Conservation (phyloP, 441 rosid genomes). For the Euphorbia celastroides region DNA sequence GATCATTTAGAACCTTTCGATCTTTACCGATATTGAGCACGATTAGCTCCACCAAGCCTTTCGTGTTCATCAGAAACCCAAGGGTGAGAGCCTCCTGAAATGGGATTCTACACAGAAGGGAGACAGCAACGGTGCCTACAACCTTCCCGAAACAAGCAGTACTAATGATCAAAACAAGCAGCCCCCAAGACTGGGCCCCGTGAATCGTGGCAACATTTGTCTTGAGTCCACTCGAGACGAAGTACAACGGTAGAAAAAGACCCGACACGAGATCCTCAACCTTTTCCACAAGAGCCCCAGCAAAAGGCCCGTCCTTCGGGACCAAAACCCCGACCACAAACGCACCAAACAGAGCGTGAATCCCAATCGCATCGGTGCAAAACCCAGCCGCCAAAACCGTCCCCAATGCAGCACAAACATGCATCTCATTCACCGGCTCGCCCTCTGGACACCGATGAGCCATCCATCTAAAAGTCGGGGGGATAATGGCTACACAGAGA, state of each 20-base stretch:
- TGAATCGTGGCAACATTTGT: conserved; percentile 65
- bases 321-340: conserved; percentile 73
- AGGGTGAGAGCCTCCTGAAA: conserved; percentile 52
- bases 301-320: conserved; percentile 84
- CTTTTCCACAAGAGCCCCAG: conserved; percentile 68
- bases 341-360: conserved; percentile 87
- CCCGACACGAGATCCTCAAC: conserved; percentile 91
- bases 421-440: conserved; percentile 67
- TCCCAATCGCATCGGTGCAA: conserved; percentile 66
- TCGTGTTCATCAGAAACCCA: conserved; percentile 85
- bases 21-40: conserved; percentile 93
- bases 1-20: conserved; percentile 81
- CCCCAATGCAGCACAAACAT: conserved; percentile 59
- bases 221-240: conserved; percentile 87
- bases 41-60: conserved; percentile 85
- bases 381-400: conserved; percentile 64
- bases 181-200: conserved; percentile 84
- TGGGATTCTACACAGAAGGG: conserved; percentile 56
- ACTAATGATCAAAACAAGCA: conserved; percentile 55
- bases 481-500: conserved; percentile 33
- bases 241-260: conserved; percentile 75
- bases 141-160: conserved; percentile 89
- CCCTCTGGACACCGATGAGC: conserved; percentile 63
- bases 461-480: conserved; percentile 63
- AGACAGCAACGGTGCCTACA: conserved; percentile 56